A percentile compares a stretch with the other conserved stretches of the same genome.
Conservation (phyloP, 345 rosid genomes). For the Boechera stricta region DNA sequence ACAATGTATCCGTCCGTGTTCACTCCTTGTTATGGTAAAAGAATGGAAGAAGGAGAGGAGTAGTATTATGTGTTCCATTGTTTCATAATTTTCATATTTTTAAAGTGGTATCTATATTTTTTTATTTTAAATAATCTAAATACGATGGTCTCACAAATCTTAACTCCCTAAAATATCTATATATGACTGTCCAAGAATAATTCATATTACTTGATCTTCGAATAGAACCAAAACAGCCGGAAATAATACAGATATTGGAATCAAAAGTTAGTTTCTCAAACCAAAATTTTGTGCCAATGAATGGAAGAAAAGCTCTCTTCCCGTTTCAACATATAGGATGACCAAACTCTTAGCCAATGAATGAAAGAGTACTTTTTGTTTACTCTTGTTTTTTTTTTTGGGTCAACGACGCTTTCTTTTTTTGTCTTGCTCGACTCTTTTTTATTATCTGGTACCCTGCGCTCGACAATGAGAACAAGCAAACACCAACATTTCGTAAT, state of each 20-base stretch:
- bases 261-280: neutral
- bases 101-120: neutral
- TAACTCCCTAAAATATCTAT: constrained; percentile 15
- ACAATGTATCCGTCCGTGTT: no score
- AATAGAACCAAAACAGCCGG: constrained; percentile 16
- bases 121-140: neutral
- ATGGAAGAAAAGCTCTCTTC: neutral
- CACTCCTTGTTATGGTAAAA: no score
- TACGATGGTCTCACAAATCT: constrained; percentile 27
- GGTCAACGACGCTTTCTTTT: no score
- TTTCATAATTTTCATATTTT: neutral
- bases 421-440: neutral
- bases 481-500: neutral
- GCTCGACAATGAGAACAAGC: neutral
- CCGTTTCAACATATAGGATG: neutral
- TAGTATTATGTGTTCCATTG: neutral
- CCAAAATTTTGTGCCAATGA: neutral
- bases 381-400: neutral
- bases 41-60: no score
- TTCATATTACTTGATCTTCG: neutral
- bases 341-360: neutral
- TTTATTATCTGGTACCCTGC: neutral
- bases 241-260: neutral
- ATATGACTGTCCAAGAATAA: constrained; percentile 22
- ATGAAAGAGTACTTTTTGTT: neutral